Conservation (phyloP, 2,329 filamentous ascomycete species). For the Aspergillus sp. region DNA sequence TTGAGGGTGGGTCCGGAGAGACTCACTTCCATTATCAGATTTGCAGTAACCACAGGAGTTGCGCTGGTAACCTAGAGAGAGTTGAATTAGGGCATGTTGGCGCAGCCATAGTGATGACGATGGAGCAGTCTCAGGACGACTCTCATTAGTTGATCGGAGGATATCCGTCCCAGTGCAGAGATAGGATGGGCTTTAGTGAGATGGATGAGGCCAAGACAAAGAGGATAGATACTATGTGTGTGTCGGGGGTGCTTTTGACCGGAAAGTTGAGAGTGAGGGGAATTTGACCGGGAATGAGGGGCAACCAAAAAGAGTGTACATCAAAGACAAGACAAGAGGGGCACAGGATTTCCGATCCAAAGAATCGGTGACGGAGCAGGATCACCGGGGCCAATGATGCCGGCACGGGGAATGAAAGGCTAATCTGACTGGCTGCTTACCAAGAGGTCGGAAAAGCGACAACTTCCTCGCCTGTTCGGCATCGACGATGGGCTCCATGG, state of each 20-base stretch:
- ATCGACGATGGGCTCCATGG: slow-evolving; percentile 36
- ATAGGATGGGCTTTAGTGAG: neutral
- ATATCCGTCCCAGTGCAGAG: neutral
- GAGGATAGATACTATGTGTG: neutral
- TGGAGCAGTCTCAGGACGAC: neutral
- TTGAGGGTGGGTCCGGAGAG: slow-evolving; percentile 15
- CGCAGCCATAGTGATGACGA: neutral
- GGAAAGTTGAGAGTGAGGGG: neutral
- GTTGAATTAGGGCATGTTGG: slow-evolving; percentile 13
- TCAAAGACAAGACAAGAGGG: slow-evolving; percentile 16
- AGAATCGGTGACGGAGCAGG: slow-evolving; percentile 11
- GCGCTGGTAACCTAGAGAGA: slow-evolving; percentile 47
- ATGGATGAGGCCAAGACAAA: slow-evolving; percentile 1
- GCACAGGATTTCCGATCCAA: slow-evolving; percentile 7
- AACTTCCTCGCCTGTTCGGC: slow-evolving; percentile 45
- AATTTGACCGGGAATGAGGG: slow-evolving; percentile 9
- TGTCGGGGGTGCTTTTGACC: slow-evolving; percentile 1
- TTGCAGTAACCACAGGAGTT: slow-evolving; percentile 54
- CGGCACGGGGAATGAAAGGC: slow-evolving; percentile 34
- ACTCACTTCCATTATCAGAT: slow-evolving; percentile 49
- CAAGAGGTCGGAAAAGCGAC: slow-evolving; percentile 48
- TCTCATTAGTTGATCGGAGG: slow-evolving; percentile 13
- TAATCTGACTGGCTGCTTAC: slow-evolving; percentile 44
- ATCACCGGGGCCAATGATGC: slow-evolving; percentile 32
- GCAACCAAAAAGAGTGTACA: slow-evolving; percentile 8